These are phyloP conservation scores for Senna tora DNA, from an alignment of 306 rosid species.

Conservation along the genomic window DNA sequence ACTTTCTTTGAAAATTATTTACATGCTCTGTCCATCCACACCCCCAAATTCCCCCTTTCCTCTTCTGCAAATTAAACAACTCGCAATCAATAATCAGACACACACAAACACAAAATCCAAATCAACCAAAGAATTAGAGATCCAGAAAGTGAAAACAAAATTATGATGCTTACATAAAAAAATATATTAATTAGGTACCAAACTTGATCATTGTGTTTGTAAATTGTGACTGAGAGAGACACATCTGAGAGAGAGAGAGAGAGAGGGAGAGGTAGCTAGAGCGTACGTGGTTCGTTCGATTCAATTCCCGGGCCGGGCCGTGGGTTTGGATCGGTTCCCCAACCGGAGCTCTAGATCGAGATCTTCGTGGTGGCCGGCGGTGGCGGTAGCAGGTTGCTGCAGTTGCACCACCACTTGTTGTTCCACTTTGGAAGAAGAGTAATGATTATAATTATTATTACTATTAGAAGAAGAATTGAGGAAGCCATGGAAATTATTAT, in stretches of 20 bases:
- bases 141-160: too few relatives aligned
- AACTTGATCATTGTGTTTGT: not conserved
- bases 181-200: not conserved
- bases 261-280: too few relatives aligned
- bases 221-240: too few relatives aligned
- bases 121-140: not conserved
- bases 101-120: not conserved
- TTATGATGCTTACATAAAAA: slow-evolving; percentile 5
- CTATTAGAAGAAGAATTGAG: slow-evolving; percentile 7
- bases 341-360: slow-evolving; percentile 83
- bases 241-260: too few relatives aligned
- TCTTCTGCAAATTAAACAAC: slow-evolving; percentile 11
- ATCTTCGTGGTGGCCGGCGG: slow-evolving; percentile 45
- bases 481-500: slow-evolving; percentile 32
- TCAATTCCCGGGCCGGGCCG: not conserved
- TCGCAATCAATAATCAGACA: slow-evolving; percentile 20
- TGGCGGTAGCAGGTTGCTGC: slow-evolving; percentile 35
- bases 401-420: too few relatives aligned
- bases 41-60: slow-evolving; percentile 16
- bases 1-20: slow-evolving; percentile 16
- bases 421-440: slow-evolving; percentile 23
- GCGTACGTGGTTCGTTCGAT: too few relatives aligned
- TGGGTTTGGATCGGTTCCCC: slow-evolving; percentile 61
- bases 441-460: slow-evolving; percentile 23
- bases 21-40: too few relatives aligned